Evolutionary conservation across 805 yeast species (phyloP), one percentile per base, ranked within the genome.

Genomic region (Saccharomycopsis sp.): DNA sequence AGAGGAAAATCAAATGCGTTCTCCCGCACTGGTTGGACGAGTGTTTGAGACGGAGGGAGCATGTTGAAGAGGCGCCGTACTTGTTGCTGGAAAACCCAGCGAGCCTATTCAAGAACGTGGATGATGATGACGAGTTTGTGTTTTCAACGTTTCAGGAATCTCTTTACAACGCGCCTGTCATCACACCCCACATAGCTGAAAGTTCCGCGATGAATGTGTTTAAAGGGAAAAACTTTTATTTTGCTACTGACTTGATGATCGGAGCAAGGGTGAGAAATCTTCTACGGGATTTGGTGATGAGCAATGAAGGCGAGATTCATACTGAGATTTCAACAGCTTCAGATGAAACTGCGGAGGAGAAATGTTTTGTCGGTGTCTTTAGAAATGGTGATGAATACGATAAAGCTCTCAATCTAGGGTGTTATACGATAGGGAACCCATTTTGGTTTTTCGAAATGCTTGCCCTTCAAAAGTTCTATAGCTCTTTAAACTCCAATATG

Each of bases 1-100:
- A 56, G 4, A 57, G 64, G 27, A 56, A 64, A 26, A 77, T 81
- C 26, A 66, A 70, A 36, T 68, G 78, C 12, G 92, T 88, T 3
- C 63, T 70, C 3, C 94, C 95, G 0, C 73, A 75, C 16, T 89
- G 95, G 96, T 59, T 88, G 10, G 77, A 78, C 38, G 81, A 73
- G 44, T 80, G 88, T 53, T 63, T 83, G 46, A 73, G 69, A 40
- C 54, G 67, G 29, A 65, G 75, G 20, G 56, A 64, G 34, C 66
- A 60, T 38, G 56, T 80, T 8, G 71, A 71, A 39, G 88, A 75
- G 39, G 44, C 54, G 0, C 69, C 71, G 1, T 83, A 80, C 53
- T 50, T 69, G 13, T 56, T 79, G n/a, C n/a, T n/a, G n/a, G n/a
- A n/a, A n/a, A n/a, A n/a, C n/a, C n/a, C 34, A 5, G 21, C 49